Conservation (phyloP, 306 rosid species). For the Gastrolobium bilobum region DNA sequence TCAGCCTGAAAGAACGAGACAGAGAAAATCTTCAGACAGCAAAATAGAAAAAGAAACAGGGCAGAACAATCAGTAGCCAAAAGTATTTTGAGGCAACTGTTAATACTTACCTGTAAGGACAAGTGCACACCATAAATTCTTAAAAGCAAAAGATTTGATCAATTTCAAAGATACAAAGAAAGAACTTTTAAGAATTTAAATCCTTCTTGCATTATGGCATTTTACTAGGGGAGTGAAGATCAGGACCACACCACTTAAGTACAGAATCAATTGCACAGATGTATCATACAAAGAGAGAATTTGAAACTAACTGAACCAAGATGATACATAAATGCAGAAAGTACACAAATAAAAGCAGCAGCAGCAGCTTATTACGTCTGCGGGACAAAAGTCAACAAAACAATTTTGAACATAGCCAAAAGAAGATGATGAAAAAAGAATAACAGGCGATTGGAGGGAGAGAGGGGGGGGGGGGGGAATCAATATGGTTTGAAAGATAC, state of each 20-base stretch:
- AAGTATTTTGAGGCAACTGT: conserved; percentile 27
- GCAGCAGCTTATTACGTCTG: conserved; percentile 28
- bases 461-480: background rate
- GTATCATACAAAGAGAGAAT: conserved; percentile 1
- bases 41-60: background rate
- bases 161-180: conserved; percentile 22
- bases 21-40: conserved; percentile 41
- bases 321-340: background rate
- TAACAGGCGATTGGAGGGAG: background rate
- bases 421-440: background rate
- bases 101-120: background rate
- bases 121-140: conserved; percentile 34
- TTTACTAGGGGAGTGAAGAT: conserved; percentile 29
- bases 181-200: conserved; percentile 9
- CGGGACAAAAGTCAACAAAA: background rate
- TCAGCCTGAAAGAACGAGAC: conserved; percentile 75
- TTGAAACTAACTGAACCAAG: background rate
- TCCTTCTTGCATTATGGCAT: conserved; percentile 21
- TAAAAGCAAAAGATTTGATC: conserved; percentile 20
- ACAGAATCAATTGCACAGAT: conserved; percentile 22
- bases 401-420: background rate
- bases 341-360: background rate
- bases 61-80: conserved; percentile 32
- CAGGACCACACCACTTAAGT: conserved; percentile 18
- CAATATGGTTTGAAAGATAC: too few species aligned